phyloP scores from a whole-genome alignment of 1,284 basidiomycete species.

The Bothia castanella region DNA sequence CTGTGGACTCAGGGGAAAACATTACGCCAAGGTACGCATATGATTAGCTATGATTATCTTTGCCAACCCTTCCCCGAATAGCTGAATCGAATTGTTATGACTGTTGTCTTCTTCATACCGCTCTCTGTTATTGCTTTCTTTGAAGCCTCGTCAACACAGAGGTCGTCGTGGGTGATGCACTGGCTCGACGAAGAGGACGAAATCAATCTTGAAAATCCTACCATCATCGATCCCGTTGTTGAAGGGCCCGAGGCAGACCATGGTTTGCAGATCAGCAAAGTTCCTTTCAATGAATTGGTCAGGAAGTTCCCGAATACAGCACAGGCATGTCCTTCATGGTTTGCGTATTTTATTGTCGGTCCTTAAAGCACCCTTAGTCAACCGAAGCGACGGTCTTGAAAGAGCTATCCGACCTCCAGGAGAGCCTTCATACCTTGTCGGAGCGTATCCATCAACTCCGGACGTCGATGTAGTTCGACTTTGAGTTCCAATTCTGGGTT shows the following conservation, averaged over 20 bases:
- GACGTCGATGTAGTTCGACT: constrained; percentile 8
- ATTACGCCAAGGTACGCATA: constrained; percentile 53
- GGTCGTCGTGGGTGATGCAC: constrained; percentile 59
- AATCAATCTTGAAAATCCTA: constrained; percentile 59
- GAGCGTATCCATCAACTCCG: constrained; percentile 43
- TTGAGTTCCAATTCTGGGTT: neutral
- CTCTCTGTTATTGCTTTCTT: constrained; percentile 71
- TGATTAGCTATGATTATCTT: neutral
- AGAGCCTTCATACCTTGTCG: constrained; percentile 54
- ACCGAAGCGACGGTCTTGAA: constrained; percentile 63
- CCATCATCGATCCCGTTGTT: constrained; percentile 57
- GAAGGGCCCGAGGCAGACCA: constrained; percentile 52
- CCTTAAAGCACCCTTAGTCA: constrained; percentile 45
- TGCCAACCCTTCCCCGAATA: constrained; percentile 23
- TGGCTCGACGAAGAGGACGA: constrained; percentile 65
- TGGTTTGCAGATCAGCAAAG: constrained; percentile 67
- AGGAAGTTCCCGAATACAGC: constrained; percentile 74
- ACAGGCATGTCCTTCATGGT: constrained; percentile 46
- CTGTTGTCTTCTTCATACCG: constrained; percentile 74
- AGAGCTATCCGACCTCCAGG: constrained; percentile 59
- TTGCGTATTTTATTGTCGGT: constrained; percentile 7
- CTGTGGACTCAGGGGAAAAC: constrained; percentile 41
- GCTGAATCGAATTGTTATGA: constrained; percentile 80
- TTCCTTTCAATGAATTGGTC: constrained; percentile 72
- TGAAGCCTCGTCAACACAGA: constrained; percentile 60